Conservation (phyloP, 2,329 filamentous ascomycete genomes). For the Proliferodiscus dingleyae region DNA sequence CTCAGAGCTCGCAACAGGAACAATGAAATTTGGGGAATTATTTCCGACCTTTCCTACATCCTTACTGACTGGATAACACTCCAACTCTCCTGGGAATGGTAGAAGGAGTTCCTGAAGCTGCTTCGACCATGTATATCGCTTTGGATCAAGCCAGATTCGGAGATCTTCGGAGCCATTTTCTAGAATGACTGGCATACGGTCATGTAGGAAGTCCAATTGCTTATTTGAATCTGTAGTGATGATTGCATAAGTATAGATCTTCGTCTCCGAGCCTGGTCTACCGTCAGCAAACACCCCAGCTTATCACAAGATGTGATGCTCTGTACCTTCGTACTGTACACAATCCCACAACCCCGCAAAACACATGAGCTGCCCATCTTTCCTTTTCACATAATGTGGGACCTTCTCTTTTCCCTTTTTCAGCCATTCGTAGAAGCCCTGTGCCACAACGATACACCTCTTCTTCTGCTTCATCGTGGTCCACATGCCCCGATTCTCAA, state of each 20-base stretch:
- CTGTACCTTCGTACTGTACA: conserved; percentile 71
- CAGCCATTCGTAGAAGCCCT: conserved; percentile 96
- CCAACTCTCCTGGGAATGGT: conserved; percentile 73
- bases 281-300: conserved; percentile 11
- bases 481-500: conserved; percentile 79
- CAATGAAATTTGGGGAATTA: conserved; percentile 75
- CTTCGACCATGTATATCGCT: conserved; percentile 64
- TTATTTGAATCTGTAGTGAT: conserved; percentile 86
- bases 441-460: conserved; percentile 79
- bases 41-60: conserved; percentile 95
- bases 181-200: conserved; percentile 92
- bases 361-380: conserved; percentile 74
- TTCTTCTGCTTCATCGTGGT: conserved; percentile 84
- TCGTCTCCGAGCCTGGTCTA: conserved; percentile 51
- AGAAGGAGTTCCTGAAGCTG: conserved; percentile 76
- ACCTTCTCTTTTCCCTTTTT: conserved; percentile 78
- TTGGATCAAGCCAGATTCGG: conserved; percentile 73
- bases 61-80: conserved; percentile 79
- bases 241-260: conserved; percentile 83
- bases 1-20: conserved; percentile 76
- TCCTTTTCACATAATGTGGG: conserved; percentile 77
- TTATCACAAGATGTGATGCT: too few relatives aligned
- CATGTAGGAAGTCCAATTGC: conserved; percentile 80
- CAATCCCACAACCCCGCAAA: conserved; percentile 92
- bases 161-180: conserved; percentile 69